phyloP scores from a whole-genome alignment of 352 stramenopile species.

The Phytopythium sindhum region DNA sequence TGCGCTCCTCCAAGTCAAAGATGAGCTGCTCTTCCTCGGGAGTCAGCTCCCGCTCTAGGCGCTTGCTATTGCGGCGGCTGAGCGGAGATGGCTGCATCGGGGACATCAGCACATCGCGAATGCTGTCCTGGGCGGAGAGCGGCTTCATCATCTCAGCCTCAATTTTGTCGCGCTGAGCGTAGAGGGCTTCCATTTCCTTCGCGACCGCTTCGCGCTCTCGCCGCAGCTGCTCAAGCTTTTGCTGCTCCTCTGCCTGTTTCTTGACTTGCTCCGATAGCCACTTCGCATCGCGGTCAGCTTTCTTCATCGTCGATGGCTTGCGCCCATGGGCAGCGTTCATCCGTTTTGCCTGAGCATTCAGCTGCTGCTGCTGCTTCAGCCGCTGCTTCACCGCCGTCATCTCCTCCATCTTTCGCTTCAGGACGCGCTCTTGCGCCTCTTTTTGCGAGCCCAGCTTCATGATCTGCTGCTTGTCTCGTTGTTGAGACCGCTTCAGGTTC shows the following conservation, averaged over 20 bases:
- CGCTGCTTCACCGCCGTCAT: constrained; percentile 70
- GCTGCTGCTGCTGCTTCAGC: constrained; percentile 82
- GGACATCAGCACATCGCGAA: constrained; percentile 80
- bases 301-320: constrained; percentile 31
- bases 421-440: constrained; percentile 79
- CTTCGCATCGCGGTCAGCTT: constrained; percentile 56
- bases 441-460: constrained; percentile 77
- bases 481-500: constrained; percentile 74
- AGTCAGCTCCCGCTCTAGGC: constrained; percentile 52
- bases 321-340: constrained; percentile 55
- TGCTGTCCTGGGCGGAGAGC: constrained; percentile 54
- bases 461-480: constrained; percentile 83
- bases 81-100: constrained; percentile 50
- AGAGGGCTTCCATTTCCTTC: constrained; percentile 80
- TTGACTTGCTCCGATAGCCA: constrained; percentile 86
- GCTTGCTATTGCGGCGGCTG: constrained; percentile 39
- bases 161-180: constrained; percentile 68
- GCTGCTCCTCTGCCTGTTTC: constrained; percentile 74
- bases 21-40: constrained; percentile 79
- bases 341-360: constrained; percentile 66
- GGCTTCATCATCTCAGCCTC: constrained; percentile 67
- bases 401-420: constrained; percentile 88
- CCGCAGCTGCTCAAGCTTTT: constrained; percentile 83
- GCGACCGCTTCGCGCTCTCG: constrained; percentile 69
- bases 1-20: constrained; percentile 82